phyloP scores from a whole-genome alignment of 2,329 filamentous ascomycete genomes.

The Colletotrichum melonis region DNA sequence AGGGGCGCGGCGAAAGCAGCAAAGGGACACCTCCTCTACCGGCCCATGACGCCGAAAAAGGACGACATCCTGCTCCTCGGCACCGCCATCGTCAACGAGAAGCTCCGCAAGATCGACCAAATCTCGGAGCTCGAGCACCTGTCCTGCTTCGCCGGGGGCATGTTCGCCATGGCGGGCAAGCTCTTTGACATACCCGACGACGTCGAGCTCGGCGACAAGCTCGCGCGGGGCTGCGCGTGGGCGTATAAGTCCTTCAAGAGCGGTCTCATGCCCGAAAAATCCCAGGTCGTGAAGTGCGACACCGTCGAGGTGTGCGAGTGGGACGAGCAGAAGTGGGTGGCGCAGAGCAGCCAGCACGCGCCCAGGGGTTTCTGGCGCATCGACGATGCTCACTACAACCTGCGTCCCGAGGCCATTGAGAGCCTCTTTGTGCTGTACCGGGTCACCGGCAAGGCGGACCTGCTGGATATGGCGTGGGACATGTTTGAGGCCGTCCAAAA shows the following conservation, averaged over 20 bases:
- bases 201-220: slow-evolving; percentile 55
- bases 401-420: slow-evolving; percentile 64
- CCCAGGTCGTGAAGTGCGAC: slow-evolving; percentile 54
- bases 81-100: slow-evolving; percentile 41
- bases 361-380: slow-evolving; percentile 72
- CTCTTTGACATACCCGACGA: slow-evolving; percentile 54
- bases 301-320: slow-evolving; percentile 57
- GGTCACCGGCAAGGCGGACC: slow-evolving; percentile 58
- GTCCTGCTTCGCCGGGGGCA: slow-evolving; percentile 63
- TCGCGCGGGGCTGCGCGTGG: slow-evolving; percentile 64
- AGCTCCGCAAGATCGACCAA: slow-evolving; percentile 34
- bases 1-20: slow-evolving; percentile 65
- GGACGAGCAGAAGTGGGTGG: slow-evolving; percentile 43
- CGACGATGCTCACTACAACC: slow-evolving; percentile 60
- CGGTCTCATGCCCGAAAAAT: slow-evolving; percentile 65
- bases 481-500: slow-evolving; percentile 62
- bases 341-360: slow-evolving; percentile 40
- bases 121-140: slow-evolving; percentile 56
- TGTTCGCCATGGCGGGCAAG: slow-evolving; percentile 60
- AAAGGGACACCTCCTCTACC: slow-evolving; percentile 69
- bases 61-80: slow-evolving; percentile 67
- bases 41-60: slow-evolving; percentile 67
- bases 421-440: slow-evolving; percentile 67
- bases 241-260: slow-evolving; percentile 59
- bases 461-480: slow-evolving; percentile 64